These are phyloP conservation scores for Mucor piriformis DNA, from an alignment of 371 early-diverging fungal genomes.

Conservation along the genomic window DNA sequence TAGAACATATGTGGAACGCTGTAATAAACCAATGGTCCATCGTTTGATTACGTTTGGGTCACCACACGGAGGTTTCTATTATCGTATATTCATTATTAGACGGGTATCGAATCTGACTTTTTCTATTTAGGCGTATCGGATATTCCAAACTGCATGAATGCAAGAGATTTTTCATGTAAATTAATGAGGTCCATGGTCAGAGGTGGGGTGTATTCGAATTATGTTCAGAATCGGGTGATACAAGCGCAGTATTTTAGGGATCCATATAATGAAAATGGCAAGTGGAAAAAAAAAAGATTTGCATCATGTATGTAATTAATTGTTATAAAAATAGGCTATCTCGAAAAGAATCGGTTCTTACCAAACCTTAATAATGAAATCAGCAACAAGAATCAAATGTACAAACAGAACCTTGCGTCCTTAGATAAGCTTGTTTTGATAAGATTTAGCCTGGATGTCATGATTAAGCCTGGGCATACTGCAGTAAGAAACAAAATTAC, in stretches of 20 bases:
- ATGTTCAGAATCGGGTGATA: constrained; percentile 79
- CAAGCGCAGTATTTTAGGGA: constrained; percentile 94
- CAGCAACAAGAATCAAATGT: constrained; percentile 49
- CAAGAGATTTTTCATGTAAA: constrained; percentile 56
- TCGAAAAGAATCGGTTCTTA: constrained; percentile 76
- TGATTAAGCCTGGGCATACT: constrained; percentile 77
- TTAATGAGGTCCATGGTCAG: constrained; percentile 70
- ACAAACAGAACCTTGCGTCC: constrained; percentile 54
- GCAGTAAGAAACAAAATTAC: constrained; percentile 49
- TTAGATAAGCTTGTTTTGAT: constrained; percentile 81
- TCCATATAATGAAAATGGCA: constrained; percentile 55
- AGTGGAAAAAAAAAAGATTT: background rate
- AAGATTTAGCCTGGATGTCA: constrained; percentile 75
- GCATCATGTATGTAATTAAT: background rate
- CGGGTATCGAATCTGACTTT: background rate
- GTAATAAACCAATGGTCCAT: constrained; percentile 74
- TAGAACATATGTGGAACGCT: constrained; percentile 81
- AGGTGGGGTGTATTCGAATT: constrained; percentile 78
- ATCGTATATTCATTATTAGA: background rate
- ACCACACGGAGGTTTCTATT: constrained; percentile 68
- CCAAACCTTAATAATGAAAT: constrained; percentile 88
- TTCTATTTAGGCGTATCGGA: constrained; percentile 69
- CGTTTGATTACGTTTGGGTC: constrained; percentile 88
- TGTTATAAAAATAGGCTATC: constrained; percentile 58
- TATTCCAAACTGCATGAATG: constrained; percentile 76